phyloP scores from a whole-genome alignment of 2,329 filamentous ascomycete genomes.

The Penicillium sp. region DNA sequence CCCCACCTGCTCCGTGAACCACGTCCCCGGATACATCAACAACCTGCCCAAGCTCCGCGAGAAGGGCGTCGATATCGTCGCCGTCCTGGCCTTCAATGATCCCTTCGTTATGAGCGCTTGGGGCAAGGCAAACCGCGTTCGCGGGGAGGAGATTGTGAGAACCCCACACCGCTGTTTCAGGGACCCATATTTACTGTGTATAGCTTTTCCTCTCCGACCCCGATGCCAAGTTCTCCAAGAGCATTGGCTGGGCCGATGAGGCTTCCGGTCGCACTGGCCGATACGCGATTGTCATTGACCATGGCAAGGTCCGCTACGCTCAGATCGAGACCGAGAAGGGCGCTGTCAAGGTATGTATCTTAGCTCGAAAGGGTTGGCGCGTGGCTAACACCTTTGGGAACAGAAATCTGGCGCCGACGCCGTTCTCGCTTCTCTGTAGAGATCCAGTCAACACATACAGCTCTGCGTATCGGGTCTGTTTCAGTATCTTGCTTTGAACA shows the following conservation, averaged over 20 bases:
- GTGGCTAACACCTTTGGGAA: background rate
- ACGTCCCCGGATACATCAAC: constrained; percentile 76
- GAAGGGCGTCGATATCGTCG: constrained; percentile 79
- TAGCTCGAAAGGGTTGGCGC: accelerated
- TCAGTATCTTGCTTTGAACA: background rate
- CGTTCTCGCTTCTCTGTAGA: constrained; percentile 35
- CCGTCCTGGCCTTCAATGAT: constrained; percentile 80
- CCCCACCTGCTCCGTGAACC: constrained; percentile 76
- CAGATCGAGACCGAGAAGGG: constrained; percentile 63
- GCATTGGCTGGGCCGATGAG: constrained; percentile 68
- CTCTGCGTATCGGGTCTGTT: too few species aligned
- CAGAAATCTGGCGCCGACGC: constrained; percentile 36
- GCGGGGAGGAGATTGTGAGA: constrained; percentile 64
- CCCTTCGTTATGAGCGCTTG: constrained; percentile 82
- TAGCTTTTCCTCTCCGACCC: constrained; percentile 74
- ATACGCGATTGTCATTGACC: constrained; percentile 77
- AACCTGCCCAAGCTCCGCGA: constrained; percentile 68
- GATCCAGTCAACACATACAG: background rate
- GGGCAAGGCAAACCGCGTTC: constrained; percentile 81
- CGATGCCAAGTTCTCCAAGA: constrained; percentile 70
- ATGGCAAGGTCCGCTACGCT: constrained; percentile 79
- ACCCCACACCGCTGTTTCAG: background rate
- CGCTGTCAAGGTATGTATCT: constrained; percentile 31
- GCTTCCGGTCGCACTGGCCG: constrained; percentile 66
- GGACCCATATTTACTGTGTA: background rate